Conservation (phyloP, 2,329 filamentous ascomycete genomes). For the Venturia effusa region DNA sequence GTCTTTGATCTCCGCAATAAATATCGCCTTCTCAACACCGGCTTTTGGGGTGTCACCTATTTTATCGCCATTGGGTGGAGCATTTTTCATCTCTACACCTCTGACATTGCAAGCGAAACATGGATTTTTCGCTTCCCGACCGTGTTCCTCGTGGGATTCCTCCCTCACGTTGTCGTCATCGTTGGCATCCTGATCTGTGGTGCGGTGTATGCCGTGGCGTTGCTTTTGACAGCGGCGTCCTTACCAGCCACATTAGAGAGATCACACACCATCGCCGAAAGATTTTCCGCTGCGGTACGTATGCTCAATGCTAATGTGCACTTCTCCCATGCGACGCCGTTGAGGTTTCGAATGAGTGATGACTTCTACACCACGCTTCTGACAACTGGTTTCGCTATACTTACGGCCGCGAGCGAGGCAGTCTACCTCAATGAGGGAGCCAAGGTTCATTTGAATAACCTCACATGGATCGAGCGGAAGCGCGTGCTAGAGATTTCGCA, state of each 20-base stretch:
- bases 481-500: constrained; percentile 64
- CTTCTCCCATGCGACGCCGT: constrained; percentile 51
- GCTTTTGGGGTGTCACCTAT: constrained; percentile 81
- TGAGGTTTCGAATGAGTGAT: constrained; percentile 75
- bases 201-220: constrained; percentile 65
- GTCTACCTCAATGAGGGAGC: constrained; percentile 90
- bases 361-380: constrained; percentile 92
- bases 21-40: constrained; percentile 76
- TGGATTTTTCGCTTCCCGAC: constrained; percentile 81
- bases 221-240: constrained; percentile 63
- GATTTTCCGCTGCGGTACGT: constrained; percentile 60
- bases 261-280: constrained; percentile 37
- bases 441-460: constrained; percentile 54
- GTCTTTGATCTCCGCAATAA: constrained; percentile 68
- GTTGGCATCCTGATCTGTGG: constrained; percentile 66
- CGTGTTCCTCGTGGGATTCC: constrained; percentile 88
- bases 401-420: constrained; percentile 89
- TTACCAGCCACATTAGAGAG: constrained; percentile 40
- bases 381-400: constrained; percentile 73
- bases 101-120: constrained; percentile 24
- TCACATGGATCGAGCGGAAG: constrained; percentile 86
- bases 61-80: constrained; percentile 79
- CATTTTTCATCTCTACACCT: constrained; percentile 33
- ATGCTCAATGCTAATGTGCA: constrained; percentile 92
- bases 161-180: constrained; percentile 84